Evolutionary conservation across 164 flowering plant species (phyloP), one percentile per base, ranked within the genome.

Genomic region (Annona cherimola): DNA sequence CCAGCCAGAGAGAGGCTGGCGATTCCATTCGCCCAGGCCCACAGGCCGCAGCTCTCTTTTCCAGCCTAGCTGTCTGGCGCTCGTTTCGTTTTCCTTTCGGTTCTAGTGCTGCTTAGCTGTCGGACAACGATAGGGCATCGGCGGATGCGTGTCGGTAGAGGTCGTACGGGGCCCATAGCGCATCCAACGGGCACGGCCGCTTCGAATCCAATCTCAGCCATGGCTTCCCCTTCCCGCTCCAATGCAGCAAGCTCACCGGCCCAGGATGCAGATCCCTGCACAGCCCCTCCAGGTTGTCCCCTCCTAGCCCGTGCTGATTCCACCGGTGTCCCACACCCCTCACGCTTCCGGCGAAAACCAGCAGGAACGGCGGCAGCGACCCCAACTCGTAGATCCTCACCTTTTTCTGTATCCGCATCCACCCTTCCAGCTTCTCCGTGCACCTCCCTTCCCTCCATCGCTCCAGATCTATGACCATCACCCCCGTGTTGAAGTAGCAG

Each of bases 401-500:
- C 62, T 62, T 46, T 73, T 82, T 84, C 70, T 84, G 85, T 18
- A 84, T 75, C 4, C 76, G 65, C 87, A 84, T 84, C 87, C 87
- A 84, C 41, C 71, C 74, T 64, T 82, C 85, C 16, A 84, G 77
- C 44, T 69, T 79, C 72, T 73, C 62, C 1, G 85, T 84, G 63
- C 75, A 78, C 42, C 69, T 77, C 14, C 80, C 82, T 45, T 63
- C 45, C 35, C 83, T 72, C 87, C 87, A 84, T 42, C 71, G 70
- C 14, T 76, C 73, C 18, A 84, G 73, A 44, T 82, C 83, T 42
- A 84, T 71, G 46, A 82, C 84, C 87, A 84, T 87, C 40, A 85
- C 86, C 3, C 88, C 88, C 0, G 86, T 86, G 78, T 86, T 86
- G 78, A 75, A 72, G 50, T 86, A 86, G 68, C 90, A 86, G 0